A percentile compares a stretch with the other conserved stretches of the same genome.
These are phyloP conservation scores for Chernovozyma sophiae-reginae DNA, from an alignment of 1,139 yeast species.

Conservation along the genomic window DNA sequence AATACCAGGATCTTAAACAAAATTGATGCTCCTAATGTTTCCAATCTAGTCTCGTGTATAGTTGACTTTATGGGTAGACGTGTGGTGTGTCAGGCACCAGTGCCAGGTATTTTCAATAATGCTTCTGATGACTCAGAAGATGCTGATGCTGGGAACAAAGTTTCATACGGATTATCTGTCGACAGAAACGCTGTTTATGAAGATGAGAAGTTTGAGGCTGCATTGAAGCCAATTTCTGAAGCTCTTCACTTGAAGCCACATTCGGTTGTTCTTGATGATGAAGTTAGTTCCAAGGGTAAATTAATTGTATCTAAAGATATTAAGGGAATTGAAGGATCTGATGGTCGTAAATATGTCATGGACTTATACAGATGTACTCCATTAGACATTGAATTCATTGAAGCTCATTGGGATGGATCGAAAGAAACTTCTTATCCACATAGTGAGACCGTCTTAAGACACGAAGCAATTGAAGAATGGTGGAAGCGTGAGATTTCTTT, in stretches of 20 bases:
- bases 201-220: slow-evolving; percentile 48
- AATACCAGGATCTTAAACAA: slow-evolving; percentile 68
- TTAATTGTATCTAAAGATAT: slow-evolving; percentile 71
- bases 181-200: slow-evolving; percentile 49
- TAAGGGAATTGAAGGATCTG: slow-evolving; percentile 84
- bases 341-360: slow-evolving; percentile 77
- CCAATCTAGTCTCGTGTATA: slow-evolving; percentile 72
- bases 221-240: slow-evolving; percentile 62
- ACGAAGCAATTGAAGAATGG: slow-evolving; percentile 90
- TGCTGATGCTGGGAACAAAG: slow-evolving; percentile 36
- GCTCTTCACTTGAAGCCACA: slow-evolving; percentile 78
- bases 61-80: slow-evolving; percentile 90
- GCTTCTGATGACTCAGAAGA: slow-evolving; percentile 24
- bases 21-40: slow-evolving; percentile 60
- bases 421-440: slow-evolving; percentile 69
- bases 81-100: slow-evolving; percentile 89
- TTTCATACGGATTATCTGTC: slow-evolving; percentile 72
- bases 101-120: slow-evolving; percentile 85
- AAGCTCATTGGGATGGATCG: slow-evolving; percentile 42
- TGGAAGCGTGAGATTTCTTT: slow-evolving; percentile 68
- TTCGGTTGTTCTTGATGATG: slow-evolving; percentile 37
- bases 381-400: slow-evolving; percentile 72
- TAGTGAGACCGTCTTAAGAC: slow-evolving; percentile 70
- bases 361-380: slow-evolving; percentile 86
- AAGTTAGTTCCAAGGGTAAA: slow-evolving; percentile 34